Conservation (phyloP, 164 flowering plant species). For the Houttuynia cordata region DNA sequence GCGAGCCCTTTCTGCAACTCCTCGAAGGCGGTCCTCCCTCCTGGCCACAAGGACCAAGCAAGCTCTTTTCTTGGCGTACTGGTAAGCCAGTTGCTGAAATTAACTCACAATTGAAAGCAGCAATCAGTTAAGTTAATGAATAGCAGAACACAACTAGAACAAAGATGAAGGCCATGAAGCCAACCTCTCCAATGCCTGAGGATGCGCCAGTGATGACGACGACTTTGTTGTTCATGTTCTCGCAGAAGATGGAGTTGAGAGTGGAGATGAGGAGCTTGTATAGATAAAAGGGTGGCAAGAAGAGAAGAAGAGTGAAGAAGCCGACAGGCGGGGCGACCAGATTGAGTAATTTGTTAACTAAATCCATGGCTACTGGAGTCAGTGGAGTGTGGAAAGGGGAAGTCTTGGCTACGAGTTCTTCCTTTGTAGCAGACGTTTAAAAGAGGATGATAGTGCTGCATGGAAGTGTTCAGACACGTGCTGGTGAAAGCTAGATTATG, state of each 20-base stretch:
- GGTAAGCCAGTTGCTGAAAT: conserved; percentile 43
- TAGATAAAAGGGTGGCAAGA: conserved; percentile 1
- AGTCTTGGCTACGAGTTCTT: no score
- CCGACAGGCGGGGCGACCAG: background rate
- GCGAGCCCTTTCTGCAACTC: conserved; percentile 29
- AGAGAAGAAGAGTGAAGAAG: conserved; percentile 5
- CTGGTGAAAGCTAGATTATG: no score
- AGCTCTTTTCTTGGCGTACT: conserved; percentile 54
- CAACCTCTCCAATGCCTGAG: conserved; percentile 14
- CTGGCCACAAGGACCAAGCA: conserved; percentile 43
- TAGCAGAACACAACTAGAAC: background rate
- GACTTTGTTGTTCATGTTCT: conserved; percentile 7
- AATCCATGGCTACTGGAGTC: conserved; percentile 5
- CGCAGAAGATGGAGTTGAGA: background rate
- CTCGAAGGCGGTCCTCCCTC: conserved; percentile 34
- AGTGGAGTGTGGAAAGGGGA: no score
- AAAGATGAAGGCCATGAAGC: background rate
- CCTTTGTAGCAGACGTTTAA: no score
- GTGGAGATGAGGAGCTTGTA: conserved; percentile 4
- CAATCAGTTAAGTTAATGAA: no score
- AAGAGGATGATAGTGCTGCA: no score
- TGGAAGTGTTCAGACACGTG: no score
- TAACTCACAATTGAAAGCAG: background rate
- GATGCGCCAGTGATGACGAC: conserved; percentile 12
- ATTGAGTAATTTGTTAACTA: conserved; percentile 1